Conservation (phyloP, 768 basidiomycete genomes). For the Leccinum truebloodii region DNA sequence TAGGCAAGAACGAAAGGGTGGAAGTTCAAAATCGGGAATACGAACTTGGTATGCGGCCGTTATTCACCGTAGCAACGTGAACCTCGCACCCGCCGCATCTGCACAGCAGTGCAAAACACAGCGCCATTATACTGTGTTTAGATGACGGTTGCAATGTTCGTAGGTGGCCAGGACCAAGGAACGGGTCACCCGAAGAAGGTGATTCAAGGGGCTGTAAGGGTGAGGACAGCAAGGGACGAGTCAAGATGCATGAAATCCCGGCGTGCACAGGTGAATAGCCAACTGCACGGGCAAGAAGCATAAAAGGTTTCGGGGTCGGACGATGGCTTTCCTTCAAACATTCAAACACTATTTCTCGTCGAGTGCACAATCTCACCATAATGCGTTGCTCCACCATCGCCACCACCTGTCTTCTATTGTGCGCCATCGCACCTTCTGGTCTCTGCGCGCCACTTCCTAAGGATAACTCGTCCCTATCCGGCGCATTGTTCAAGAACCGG, state of each 20-base stretch:
- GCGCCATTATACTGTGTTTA: background rate
- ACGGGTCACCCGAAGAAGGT: conserved; percentile 1
- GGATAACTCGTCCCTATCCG: background rate
- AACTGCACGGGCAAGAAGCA: conserved; percentile 3
- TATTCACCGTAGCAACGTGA: conserved; percentile 7
- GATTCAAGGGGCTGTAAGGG: conserved; percentile 1
- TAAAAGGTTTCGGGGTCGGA: conserved; percentile 12
- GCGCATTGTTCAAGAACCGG: conserved; percentile 19
- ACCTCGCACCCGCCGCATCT: conserved; percentile 2
- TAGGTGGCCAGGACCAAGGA: conserved; percentile 1
- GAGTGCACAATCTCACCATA: conserved; percentile 9
- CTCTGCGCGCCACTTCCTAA: conserved; percentile 17
- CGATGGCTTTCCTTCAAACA: conserved; percentile 2
- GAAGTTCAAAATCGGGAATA: background rate
- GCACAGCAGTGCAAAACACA: conserved; percentile 12
- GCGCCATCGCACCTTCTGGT: conserved; percentile 14
- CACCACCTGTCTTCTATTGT: conserved; percentile 16
- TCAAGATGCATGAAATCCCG: background rate
- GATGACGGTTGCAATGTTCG: background rate
- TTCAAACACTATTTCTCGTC: background rate
- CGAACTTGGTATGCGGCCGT: background rate
- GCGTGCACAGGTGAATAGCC: conserved; percentile 14
- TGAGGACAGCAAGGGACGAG: background rate
- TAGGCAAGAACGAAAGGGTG: background rate
- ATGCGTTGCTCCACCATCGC: conserved; percentile 17